These are phyloP conservation scores for Heliosperma pusillum DNA, from an alignment of 148 eudicot species.

Conservation along the genomic window DNA sequence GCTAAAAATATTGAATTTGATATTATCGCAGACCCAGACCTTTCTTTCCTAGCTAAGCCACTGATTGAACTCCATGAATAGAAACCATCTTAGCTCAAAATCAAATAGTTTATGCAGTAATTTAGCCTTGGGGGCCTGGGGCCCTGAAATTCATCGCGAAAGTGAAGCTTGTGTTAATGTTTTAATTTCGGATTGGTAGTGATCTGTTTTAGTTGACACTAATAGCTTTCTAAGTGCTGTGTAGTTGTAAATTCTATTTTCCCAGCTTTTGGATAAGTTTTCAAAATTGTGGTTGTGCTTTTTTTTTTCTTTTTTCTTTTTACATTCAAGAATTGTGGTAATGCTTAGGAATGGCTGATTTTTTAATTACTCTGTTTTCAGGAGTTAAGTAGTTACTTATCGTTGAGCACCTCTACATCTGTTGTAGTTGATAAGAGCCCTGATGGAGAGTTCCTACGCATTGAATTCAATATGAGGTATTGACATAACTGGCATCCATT, in stretches of 20 bases:
- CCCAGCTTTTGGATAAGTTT: not conserved
- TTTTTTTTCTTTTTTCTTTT: too few species aligned
- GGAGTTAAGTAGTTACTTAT: slow-evolving; percentile 78
- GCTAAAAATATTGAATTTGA: too few species aligned
- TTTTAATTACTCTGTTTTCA: slow-evolving; percentile 33
- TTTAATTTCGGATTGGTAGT: not conserved
- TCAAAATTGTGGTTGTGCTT: not conserved
- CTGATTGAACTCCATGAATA: not conserved
- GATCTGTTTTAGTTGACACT: not conserved
- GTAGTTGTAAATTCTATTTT: not conserved
- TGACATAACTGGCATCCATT: not conserved
- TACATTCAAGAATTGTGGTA: not conserved
- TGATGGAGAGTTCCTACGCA: slow-evolving; percentile 68
- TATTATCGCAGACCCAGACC: too few species aligned
- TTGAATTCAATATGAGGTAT: slow-evolving; percentile 82
- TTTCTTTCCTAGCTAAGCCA: too few species aligned
- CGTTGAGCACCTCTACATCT: slow-evolving; percentile 70
- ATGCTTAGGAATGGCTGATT: slow-evolving; percentile 11
- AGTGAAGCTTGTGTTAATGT: not conserved
- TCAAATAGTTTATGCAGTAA: not conserved
- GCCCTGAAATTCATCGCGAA: not conserved
- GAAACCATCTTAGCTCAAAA: not conserved
- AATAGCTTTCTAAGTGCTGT: not conserved
- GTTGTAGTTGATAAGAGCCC: slow-evolving; percentile 63
- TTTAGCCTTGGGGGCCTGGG: not conserved